These are phyloP conservation scores for Pythium phragmitis DNA, from an alignment of 352 stramenopile species.

Conservation along the genomic window DNA sequence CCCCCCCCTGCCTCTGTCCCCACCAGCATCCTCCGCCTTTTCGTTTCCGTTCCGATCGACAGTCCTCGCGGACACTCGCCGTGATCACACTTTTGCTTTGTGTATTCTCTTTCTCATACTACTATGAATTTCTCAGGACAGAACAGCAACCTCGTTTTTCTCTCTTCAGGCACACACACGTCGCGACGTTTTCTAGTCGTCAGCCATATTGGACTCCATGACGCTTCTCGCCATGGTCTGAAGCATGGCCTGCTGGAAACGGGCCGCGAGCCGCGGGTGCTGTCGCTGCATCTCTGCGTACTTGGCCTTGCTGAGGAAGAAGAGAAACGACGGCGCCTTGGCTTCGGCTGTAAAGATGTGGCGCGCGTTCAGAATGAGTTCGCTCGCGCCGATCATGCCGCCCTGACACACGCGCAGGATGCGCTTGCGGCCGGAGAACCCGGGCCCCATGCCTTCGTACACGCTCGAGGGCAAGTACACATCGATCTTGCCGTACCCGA, in stretches of 20 bases:
- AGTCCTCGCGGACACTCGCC: too few relatives aligned
- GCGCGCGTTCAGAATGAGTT: constrained; percentile 79
- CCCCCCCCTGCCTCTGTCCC: neutral
- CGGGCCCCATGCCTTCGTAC: constrained; percentile 74
- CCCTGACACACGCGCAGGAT: constrained; percentile 82
- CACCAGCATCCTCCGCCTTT: too few relatives aligned
- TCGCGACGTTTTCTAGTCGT: constrained; percentile 51
- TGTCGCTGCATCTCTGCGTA: constrained; percentile 67
- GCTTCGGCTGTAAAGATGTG: constrained; percentile 83
- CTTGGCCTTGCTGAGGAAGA: constrained; percentile 77
- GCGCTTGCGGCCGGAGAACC: constrained; percentile 75
- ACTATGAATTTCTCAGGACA: neutral
- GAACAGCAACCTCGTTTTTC: neutral
- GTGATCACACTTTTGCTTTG: neutral
- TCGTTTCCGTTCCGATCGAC: too few relatives aligned
- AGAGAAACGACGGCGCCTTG: constrained; percentile 65
- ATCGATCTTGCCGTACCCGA: constrained; percentile 83
- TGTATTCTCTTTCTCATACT: neutral
- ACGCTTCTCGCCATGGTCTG: constrained; percentile 83
- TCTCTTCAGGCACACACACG: neutral
- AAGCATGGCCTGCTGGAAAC: constrained; percentile 85
- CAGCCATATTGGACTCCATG: constrained; percentile 81
- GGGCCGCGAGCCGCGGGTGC: constrained; percentile 62
- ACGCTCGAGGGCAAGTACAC: constrained; percentile 82
- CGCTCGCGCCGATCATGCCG: constrained; percentile 72